A percentile compares a stretch with the other conserved stretches of the same genome.
Conservation (phyloP, 2,329 filamentous ascomycete genomes). For the Neonectria neomacrospora region DNA sequence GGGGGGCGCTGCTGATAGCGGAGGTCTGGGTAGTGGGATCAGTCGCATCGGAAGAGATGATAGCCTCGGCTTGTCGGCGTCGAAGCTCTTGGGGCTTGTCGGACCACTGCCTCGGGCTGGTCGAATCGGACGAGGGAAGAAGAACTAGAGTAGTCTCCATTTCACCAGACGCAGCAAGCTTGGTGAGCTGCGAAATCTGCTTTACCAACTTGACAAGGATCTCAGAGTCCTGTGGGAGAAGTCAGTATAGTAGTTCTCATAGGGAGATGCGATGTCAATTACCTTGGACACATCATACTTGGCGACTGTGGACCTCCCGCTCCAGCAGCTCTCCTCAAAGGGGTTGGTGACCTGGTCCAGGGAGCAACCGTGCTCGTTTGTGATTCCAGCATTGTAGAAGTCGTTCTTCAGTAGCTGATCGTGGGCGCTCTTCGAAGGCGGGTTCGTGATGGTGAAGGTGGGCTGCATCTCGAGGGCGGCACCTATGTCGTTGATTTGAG, state of each 20-base stretch:
- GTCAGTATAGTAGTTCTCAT: slow-evolving; percentile 35
- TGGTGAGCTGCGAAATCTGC: slow-evolving; percentile 57
- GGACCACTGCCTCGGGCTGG: slow-evolving; percentile 54
- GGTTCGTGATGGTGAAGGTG: slow-evolving; percentile 61
- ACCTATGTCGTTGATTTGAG: slow-evolving; percentile 58
- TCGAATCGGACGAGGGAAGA: slow-evolving; percentile 59
- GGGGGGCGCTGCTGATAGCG: slow-evolving; percentile 43
- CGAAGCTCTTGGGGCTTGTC: slow-evolving; percentile 56
- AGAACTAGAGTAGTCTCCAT: slow-evolving; percentile 68
- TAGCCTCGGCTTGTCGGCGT: slow-evolving; percentile 60
- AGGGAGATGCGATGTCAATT: slow-evolving; percentile 6
- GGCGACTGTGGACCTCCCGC: slow-evolving; percentile 54
- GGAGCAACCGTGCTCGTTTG: slow-evolving; percentile 51
- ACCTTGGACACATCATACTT: slow-evolving; percentile 60
- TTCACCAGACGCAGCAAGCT: slow-evolving; percentile 59
- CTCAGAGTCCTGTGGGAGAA: slow-evolving; percentile 50
- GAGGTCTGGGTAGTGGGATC: slow-evolving; percentile 42
- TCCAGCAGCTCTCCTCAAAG: slow-evolving; percentile 58
- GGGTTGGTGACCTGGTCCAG: slow-evolving; percentile 56
- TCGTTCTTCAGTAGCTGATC: slow-evolving; percentile 56
- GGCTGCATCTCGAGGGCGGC: slow-evolving; percentile 50
- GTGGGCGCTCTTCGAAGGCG: slow-evolving; percentile 57
- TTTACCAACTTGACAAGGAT: slow-evolving; percentile 57
- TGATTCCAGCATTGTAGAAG: slow-evolving; percentile 53
- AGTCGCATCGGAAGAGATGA: slow-evolving; percentile 52